Evolutionary conservation across 768 basidiomycete species (phyloP).

Genomic region (Lactarius hengduanensis): DNA sequence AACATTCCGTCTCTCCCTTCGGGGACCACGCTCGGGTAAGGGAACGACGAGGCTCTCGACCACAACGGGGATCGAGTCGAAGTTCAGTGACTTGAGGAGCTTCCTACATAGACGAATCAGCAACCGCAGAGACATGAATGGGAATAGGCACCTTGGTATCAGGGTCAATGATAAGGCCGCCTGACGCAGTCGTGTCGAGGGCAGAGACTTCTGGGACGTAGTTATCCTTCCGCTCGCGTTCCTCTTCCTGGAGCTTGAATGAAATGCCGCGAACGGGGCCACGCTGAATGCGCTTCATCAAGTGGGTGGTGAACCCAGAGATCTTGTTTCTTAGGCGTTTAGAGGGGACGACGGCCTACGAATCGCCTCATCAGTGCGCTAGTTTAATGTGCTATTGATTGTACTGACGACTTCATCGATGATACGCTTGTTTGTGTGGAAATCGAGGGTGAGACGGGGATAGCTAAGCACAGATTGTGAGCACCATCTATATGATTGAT

Average conservation of each 20-base stretch:
- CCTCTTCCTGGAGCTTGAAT: slow-evolving; percentile 99
- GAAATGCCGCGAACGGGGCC: slow-evolving; percentile 99
- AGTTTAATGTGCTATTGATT: slow-evolving; percentile 16
- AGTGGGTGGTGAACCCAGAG: slow-evolving; percentile 98
- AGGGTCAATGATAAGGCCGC: slow-evolving; percentile 81
- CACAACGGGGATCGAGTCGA: slow-evolving; percentile 83
- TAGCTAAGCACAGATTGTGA: slow-evolving; percentile 54
- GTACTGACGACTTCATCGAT: slow-evolving; percentile 91
- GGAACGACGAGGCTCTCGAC: slow-evolving; percentile 65
- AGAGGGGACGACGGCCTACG: slow-evolving; percentile 88
- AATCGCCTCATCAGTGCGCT: slow-evolving; percentile 6
- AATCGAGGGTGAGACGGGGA: slow-evolving; percentile 98
- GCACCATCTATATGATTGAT: neutral
- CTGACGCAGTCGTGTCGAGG: slow-evolving; percentile 65
- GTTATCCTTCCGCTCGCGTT: slow-evolving; percentile 99
- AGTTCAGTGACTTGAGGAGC: slow-evolving; percentile 89
- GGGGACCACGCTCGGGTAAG: slow-evolving; percentile 64
- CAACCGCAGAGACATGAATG: neutral
- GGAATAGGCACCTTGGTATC: slow-evolving; percentile 83
- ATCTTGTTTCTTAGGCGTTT: slow-evolving; percentile 99
- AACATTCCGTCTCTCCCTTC: slow-evolving; percentile 75
- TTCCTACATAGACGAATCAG: slow-evolving; percentile 48
- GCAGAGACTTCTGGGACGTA: slow-evolving; percentile 99
- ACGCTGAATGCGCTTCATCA: slow-evolving; percentile 99
- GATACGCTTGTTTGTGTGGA: slow-evolving; percentile 99